These are phyloP conservation scores for Fusarium setosum DNA, from an alignment of 2,329 filamentous ascomycete genomes.

Conservation along the genomic window DNA sequence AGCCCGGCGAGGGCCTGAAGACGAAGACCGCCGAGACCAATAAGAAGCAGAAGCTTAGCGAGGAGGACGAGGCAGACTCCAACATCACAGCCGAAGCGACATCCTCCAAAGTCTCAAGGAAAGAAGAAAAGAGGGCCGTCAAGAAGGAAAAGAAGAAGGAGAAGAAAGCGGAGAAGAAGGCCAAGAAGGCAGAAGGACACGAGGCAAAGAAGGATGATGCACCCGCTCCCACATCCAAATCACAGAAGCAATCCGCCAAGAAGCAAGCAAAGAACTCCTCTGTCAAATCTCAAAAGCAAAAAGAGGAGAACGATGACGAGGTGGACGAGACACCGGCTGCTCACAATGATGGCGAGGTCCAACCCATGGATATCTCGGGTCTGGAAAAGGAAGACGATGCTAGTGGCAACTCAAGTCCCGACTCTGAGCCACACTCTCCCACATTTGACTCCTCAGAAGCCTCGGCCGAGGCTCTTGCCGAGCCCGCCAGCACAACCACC, in stretches of 20 bases:
- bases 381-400: conserved; percentile 56
- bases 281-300: conserved; percentile 28
- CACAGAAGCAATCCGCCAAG: conserved; percentile 42
- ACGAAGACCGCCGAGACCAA: conserved; percentile 58
- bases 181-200: conserved; percentile 52
- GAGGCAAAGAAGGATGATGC: conserved; percentile 46
- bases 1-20: conserved; percentile 73
- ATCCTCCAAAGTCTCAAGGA: conserved; percentile 59
- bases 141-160: conserved; percentile 59
- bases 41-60: conserved; percentile 66
- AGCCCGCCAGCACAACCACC: conserved; percentile 69
- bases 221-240: conserved; percentile 36
- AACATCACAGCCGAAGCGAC: conserved; percentile 57
- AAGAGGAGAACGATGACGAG: conserved; percentile 25
- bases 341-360: conserved; percentile 26
- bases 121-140: conserved; percentile 64
- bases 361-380: conserved; percentile 43
- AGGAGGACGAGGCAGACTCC: conserved; percentile 40
- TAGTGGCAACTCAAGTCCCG: conserved; percentile 59
- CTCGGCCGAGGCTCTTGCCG: conserved; percentile 52
- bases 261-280: conserved; percentile 40
- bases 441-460: conserved; percentile 65
- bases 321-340: conserved; percentile 19
- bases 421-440: conserved; percentile 62
- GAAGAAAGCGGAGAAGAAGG: conserved; percentile 56